Conservation (phyloP, 345 rosid genomes). For the Durio zibethinus region DNA sequence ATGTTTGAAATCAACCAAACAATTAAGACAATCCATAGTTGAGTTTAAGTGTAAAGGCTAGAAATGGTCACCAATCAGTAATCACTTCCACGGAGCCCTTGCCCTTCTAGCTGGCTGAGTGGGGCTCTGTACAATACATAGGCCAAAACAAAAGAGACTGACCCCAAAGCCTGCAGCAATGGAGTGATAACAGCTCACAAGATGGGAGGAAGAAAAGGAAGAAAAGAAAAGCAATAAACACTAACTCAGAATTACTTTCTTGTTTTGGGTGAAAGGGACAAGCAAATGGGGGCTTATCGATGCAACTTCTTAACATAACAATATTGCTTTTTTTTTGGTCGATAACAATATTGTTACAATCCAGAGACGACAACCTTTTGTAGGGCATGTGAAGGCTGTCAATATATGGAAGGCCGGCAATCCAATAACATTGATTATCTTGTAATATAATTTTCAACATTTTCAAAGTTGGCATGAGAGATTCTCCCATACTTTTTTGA, state of each 20-base stretch:
- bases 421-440: background rate
- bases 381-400: slow-evolving; percentile 19
- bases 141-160: slow-evolving; percentile 23
- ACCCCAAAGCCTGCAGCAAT: slow-evolving; percentile 21
- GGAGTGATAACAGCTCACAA: slow-evolving; percentile 12
- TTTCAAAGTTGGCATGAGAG: background rate
- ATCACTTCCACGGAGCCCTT: background rate
- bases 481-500: background rate
- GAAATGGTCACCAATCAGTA: background rate
- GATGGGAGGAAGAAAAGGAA: slow-evolving; percentile 2
- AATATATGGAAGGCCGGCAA: background rate
- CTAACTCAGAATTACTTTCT: background rate
- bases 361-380: background rate
- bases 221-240: slow-evolving; percentile 15
- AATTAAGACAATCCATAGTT: too few relatives aligned
- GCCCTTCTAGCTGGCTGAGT: background rate
- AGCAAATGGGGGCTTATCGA: background rate
- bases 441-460: background rate
- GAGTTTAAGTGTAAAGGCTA: background rate
- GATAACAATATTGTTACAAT: too few relatives aligned
- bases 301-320: background rate
- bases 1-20: too few relatives aligned
- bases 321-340: too few relatives aligned
- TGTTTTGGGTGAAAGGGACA: slow-evolving; percentile 9
- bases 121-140: background rate